A percentile compares a stretch with the other conserved stretches of the same genome.
These are phyloP conservation scores for Lactarius deliciosus DNA, from an alignment of 768 basidiomycete species.

Conservation along the genomic window DNA sequence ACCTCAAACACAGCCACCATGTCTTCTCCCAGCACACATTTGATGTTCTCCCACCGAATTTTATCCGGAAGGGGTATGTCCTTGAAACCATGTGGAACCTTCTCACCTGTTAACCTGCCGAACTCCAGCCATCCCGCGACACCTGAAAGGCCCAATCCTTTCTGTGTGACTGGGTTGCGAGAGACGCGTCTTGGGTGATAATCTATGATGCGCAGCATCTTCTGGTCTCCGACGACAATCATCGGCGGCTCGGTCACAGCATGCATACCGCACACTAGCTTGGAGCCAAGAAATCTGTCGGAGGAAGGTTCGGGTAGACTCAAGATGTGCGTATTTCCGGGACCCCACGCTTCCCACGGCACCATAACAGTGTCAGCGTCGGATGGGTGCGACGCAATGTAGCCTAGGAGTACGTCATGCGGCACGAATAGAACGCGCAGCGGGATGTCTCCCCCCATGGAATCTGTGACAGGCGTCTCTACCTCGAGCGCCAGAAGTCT, in stretches of 20 bases:
- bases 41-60: not conserved
- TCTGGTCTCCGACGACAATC: not conserved
- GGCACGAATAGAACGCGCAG: constrained; percentile 2
- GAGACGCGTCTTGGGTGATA: constrained; percentile 12
- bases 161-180: not conserved
- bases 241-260: constrained; percentile 1
- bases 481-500: constrained; percentile 1
- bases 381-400: not conserved
- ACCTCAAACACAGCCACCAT: constrained; percentile 12
- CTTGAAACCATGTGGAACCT: constrained; percentile 1
- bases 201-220: constrained; percentile 4
- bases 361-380: not conserved
- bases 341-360: constrained; percentile 10
- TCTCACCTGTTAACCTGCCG: not conserved
- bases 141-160: not conserved
- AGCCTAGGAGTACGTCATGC: not conserved
- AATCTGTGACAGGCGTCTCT: not conserved
- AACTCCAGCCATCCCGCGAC: not conserved
- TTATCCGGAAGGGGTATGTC: constrained; percentile 6
- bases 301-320: not conserved
- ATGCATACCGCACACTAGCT: constrained; percentile 10
- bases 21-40: constrained; percentile 13
- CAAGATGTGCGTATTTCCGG: not conserved
- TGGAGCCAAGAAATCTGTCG: not conserved
- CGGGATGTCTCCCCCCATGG: not conserved